Percentiles rank a stretch among this genome's conserved stretches.
Evolutionary conservation across 1,139 yeast species (phyloP).

Genomic region (Candida tunisiensis): DNA sequence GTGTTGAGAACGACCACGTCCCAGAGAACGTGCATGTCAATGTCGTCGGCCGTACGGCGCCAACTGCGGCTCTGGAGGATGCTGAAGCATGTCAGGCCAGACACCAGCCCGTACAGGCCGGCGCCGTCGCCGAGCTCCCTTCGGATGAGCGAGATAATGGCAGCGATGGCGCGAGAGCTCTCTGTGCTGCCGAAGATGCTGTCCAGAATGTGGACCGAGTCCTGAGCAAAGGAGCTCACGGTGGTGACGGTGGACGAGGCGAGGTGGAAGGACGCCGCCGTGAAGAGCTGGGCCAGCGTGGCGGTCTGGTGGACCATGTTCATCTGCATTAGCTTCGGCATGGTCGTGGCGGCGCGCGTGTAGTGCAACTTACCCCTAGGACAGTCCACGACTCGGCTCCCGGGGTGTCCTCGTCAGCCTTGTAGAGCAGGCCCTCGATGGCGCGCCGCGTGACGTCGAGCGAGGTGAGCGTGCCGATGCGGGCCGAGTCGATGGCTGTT

Average conservation of each 20-base stretch:
- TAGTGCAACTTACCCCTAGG: conserved; percentile 3
- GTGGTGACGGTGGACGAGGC: conserved; percentile 12
- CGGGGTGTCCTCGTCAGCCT: conserved; percentile 15
- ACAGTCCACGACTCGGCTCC: conserved; percentile 5
- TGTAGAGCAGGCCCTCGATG: conserved; percentile 13
- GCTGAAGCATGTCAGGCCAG: conserved; percentile 15
- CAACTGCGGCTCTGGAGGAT: conserved; percentile 15
- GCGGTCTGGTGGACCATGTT: conserved; percentile 11
- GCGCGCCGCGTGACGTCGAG: conserved; percentile 15
- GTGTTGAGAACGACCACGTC: conserved; percentile 18
- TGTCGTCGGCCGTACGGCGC: conserved; percentile 11
- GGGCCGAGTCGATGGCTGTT: conserved; percentile 12
- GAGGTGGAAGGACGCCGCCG: conserved; percentile 16
- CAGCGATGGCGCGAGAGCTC: conserved; percentile 15
- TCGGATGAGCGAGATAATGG: conserved; percentile 13
- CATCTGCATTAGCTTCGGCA: conserved; percentile 2
- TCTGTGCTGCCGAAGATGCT: conserved; percentile 19
- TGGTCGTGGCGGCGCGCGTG: background rate
- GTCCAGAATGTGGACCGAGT: conserved; percentile 15
- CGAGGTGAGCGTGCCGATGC: conserved; percentile 13
- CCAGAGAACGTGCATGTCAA: conserved; percentile 15
- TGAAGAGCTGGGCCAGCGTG: conserved; percentile 14
- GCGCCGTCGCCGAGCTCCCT: conserved; percentile 15
- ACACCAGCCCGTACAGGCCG: conserved; percentile 13
- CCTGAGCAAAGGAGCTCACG: conserved; percentile 14